Evolutionary conservation across 75 land plant species (phyloP), one percentile per base, ranked within the genome.

Genomic region (Pinus taeda): DNA sequence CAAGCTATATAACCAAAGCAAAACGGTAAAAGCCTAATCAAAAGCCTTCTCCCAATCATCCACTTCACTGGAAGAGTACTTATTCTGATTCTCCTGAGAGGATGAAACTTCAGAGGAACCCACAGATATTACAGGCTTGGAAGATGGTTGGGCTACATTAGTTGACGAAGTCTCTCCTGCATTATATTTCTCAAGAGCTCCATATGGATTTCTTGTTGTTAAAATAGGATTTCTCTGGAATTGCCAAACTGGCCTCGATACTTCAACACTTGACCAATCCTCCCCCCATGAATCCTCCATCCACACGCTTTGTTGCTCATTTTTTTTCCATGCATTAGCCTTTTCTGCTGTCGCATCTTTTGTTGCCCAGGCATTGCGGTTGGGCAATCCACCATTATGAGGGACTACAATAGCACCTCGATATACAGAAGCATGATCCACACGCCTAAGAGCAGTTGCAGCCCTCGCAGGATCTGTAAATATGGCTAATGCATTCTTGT

Each of bases 341-440:
- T 75, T 67, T 36, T 61, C 74, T 60, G 56, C 60, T 53, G 15
- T 64, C 73, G 26, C 76, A 73, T 66, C 81, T 24, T 74, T 75
- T 12, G n/a, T 71, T 60, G 91, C 95, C 88, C 90, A 85, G 8
- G 84, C 85, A 56, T 74, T 81, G 36, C 80, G 20, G 45, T 59
- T 60, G 14, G 92, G 57, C 15, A 85, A 57, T 29, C 84, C 84
- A 67, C 61, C 74, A 63, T 20, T 78, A 30, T 72, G 77, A 7
- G 58, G 77, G 20, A 89, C 33, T n/a, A 73, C 78, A 30, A 85
- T 86, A 67, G 93, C 99, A 18, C 99, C 99, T 39, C 83, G n/a
- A n/a, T n/a, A n/a, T n/a, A n/a, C n/a, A n/a, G 98, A 88, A 33
- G 98, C 93, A 84, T 95, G 92, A 71, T 94, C 98, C 30, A 97